Conservation (phyloP, 2,329 filamentous ascomycete species). For the Cladosporium sphaerospermum region DNA sequence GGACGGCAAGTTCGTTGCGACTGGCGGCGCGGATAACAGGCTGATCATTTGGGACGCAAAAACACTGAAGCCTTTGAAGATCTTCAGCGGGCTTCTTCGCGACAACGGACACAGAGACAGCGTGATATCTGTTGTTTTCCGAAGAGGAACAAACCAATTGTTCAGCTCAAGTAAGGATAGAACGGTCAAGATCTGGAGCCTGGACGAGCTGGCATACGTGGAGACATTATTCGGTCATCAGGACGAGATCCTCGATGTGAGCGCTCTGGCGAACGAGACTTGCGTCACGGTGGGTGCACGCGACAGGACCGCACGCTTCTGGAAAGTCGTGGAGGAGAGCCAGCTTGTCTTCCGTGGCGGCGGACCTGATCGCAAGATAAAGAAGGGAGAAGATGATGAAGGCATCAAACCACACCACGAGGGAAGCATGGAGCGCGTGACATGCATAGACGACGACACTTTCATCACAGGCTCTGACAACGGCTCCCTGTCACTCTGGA, state of each 20-base stretch:
- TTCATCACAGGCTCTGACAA: constrained; percentile 95
- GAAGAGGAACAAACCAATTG: constrained; percentile 67
- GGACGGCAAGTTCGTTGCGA: constrained; percentile 85
- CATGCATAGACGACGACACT: constrained; percentile 78
- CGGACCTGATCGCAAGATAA: constrained; percentile 40
- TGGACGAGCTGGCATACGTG: constrained; percentile 87
- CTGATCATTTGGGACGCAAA: constrained; percentile 84
- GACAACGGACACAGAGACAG: constrained; percentile 64
- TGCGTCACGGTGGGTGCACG: constrained; percentile 86
- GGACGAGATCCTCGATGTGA: constrained; percentile 79
- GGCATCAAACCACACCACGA: constrained; percentile 51
- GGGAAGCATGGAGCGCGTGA: constrained; percentile 85
- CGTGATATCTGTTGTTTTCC: constrained; percentile 78
- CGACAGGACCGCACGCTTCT: constrained; percentile 84
- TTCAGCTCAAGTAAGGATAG: constrained; percentile 88
- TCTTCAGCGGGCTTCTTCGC: constrained; percentile 87
- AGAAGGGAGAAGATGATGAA: constrained; percentile 39
- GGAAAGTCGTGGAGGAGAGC: constrained; percentile 94
- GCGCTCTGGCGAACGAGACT: constrained; percentile 75
- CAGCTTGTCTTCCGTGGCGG: constrained; percentile 93
- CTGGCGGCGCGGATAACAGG: constrained; percentile 76
- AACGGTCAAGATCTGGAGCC: constrained; percentile 90
- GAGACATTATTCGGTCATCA: constrained; percentile 97
- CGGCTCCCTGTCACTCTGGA: constrained; percentile 81
- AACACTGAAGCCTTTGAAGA: constrained; percentile 68